Evolutionary conservation across 805 yeast genomes (phyloP), one percentile per base, ranked within the genome.

Genomic region (Millerozyma acaciae): DNA sequence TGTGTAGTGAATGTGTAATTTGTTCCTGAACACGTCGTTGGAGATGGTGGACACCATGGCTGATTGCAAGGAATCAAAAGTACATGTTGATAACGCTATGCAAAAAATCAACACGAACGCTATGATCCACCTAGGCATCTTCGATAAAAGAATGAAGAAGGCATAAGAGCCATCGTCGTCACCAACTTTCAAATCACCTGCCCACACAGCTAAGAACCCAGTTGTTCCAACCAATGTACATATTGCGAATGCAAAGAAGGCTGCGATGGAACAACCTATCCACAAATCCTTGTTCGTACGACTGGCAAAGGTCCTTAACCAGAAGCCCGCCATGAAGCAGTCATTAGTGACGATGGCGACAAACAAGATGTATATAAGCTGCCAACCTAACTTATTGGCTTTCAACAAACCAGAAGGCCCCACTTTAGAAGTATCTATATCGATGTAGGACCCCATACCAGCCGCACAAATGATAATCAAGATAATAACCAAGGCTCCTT

Each of bases 301-400:
- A 5, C 95, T 80, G 5, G 97, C 95, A 65, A 89, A 89, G 1
- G 97, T 85, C 51, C 97, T 71, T 40, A 89, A 64, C 97, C 97
- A 89, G 56, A 89, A 88, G 0, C 96, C 96, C 20, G 95, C 75
- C 70, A 89, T 64, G 60, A 89, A 89, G 53, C 89, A 77, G 53
- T 87, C 96, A 50, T 89, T 89, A 21, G 96, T 84, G 36, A 87
- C 73, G 51, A 89, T 84, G 17, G 97, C 96, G 20, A 89, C 81
- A 6, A 81, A 74, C 43, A 89, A 66, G 42, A 89, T 88, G 54
- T 87, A 89, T 21, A 89, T 55, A 43, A 89, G 71, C 68, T 87
- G 93, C 94, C 96, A 88, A 12, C 96, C 95, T 24, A 88, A 66
- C 44, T 74, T 75, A 50, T 78, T 81, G 2, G 79, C 74, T 23